Evolutionary conservation across 2,329 filamentous ascomycete genomes (phyloP), one percentile per base, ranked within the genome.

Genomic region (Ceratocystiopsis sp.): DNA sequence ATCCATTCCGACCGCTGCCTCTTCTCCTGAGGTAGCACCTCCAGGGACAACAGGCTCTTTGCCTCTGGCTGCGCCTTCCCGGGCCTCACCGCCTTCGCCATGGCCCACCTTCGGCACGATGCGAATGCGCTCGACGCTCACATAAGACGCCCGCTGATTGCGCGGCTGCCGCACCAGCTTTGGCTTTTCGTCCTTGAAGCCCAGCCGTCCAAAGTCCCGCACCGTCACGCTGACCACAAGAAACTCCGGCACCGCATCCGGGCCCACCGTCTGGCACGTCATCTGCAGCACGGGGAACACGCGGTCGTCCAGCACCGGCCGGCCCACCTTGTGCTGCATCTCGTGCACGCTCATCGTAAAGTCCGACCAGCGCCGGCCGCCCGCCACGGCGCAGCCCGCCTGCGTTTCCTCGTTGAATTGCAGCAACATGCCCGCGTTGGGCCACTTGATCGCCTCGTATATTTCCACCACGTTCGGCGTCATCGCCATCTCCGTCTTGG

Each of bases 251-350:
- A 11, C 48, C 51, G 7, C 59, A 35, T 52, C 16, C 48, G 34
- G 49, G 1, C 57, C 54, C n/a, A 62, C 53, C 2, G 57, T 59
- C 10, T 65, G 61, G 12, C 64, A 63, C 35, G 74, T 73, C 44
- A 80, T 61, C 54, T 83, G 73, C 41, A 85, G 56, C 3, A 79
- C 73, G 15, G 76, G 68, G 50, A 85, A 86, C 3, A 73, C 69
- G 41, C 81, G 73, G 48, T 77, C 69, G 45, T 67, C 66, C 9
- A 84, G 62, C n/a, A 73, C 65, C 3, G 65, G 61, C 0, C 70
- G 69, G 33, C 62, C 60, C 42, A 85, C 65, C 38, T 65, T 64
- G 56, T 85, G 80, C 44, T 69, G 68, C 66, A 81, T 80, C 60
- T 84, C 76, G 48, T 71, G 68, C 18, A 81, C 61, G 51, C 54